Conservation (phyloP, 495 filamentous ascomycete species). For the Daldinia childiae region DNA sequence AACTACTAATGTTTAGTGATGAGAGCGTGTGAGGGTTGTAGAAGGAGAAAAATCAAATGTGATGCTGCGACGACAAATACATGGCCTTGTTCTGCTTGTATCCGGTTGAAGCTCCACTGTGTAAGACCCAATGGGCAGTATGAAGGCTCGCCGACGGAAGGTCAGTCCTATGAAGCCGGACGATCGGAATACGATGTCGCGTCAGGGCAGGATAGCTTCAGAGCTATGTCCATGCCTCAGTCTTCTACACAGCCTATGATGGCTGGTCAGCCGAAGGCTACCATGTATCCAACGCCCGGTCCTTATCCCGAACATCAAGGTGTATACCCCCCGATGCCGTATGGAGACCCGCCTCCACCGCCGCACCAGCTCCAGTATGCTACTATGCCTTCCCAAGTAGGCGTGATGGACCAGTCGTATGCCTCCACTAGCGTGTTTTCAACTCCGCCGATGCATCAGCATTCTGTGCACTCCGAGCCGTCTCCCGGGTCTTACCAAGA, state of each 20-base stretch:
- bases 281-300: conserved; percentile 52
- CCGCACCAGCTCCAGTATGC: conserved; percentile 61
- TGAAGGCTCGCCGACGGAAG: conserved; percentile 68
- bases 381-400: conserved; percentile 55
- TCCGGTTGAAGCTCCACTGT: conserved; percentile 90
- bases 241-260: conserved; percentile 48
- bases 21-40: conserved; percentile 97
- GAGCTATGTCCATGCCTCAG: conserved; percentile 58
- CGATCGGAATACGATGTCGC: conserved; percentile 55
- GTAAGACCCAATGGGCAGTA: conserved; percentile 93
- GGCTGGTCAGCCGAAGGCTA: conserved; percentile 48
- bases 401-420: conserved; percentile 62
- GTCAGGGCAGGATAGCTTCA: conserved; percentile 64
- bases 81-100: conserved; percentile 96
- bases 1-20: conserved; percentile 71
- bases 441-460: conserved; percentile 62
- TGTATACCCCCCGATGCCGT: conserved; percentile 58
- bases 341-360: conserved; percentile 54
- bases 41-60: conserved; percentile 92
- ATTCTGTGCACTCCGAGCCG: conserved; percentile 53
- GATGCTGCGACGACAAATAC: conserved; percentile 98
- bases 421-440: conserved; percentile 59
- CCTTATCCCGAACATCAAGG: conserved; percentile 52
- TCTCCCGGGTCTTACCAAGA: conserved; percentile 67
- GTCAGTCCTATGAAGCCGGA: conserved; percentile 58